Evolutionary conservation across 495 filamentous ascomycete genomes (phyloP).

Genomic region (Articulospora tetracladia): DNA sequence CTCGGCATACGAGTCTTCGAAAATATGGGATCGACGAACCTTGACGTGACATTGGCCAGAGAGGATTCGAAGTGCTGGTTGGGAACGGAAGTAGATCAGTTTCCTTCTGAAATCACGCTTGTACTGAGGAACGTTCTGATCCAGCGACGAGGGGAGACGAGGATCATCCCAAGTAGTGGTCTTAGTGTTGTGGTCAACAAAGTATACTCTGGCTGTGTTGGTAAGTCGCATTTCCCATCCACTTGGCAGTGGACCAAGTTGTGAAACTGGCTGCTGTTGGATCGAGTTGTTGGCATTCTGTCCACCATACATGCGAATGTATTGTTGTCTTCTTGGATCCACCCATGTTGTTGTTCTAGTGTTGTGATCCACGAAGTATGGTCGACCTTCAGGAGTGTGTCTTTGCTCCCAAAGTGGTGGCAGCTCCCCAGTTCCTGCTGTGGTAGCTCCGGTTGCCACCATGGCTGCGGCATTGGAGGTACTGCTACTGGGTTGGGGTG

Average conservation of each 20-base stretch:
- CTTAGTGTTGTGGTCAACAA: slow-evolving; percentile 99
- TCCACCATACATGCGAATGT: slow-evolving; percentile 94
- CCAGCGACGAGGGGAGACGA: slow-evolving; percentile 87
- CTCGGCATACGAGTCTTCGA: slow-evolving; percentile 97
- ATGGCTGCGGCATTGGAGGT: slow-evolving; percentile 66
- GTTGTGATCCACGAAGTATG: slow-evolving; percentile 99
- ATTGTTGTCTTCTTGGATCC: slow-evolving; percentile 96
- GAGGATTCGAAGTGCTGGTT: slow-evolving; percentile 91
- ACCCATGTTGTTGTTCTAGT: slow-evolving; percentile 99
- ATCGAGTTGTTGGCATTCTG: slow-evolving; percentile 78
- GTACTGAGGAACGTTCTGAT: slow-evolving; percentile 98
- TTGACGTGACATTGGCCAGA: slow-evolving; percentile 98
- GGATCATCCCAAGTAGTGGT: slow-evolving; percentile 99
- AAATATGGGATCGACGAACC: slow-evolving; percentile 92
- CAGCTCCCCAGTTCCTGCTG: slow-evolving; percentile 90
- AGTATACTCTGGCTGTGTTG: slow-evolving; percentile 96
- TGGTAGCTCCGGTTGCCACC: slow-evolving; percentile 94
- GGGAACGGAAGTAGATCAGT: slow-evolving; percentile 98
- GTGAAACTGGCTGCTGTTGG: slow-evolving; percentile 96
- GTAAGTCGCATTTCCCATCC: slow-evolving; percentile 99
- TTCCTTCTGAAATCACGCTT: slow-evolving; percentile 98
- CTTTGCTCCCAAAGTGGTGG: slow-evolving; percentile 95
- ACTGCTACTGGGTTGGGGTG: slow-evolving; percentile 38
- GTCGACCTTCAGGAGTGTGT: slow-evolving; percentile 87
- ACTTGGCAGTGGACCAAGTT: slow-evolving; percentile 92